Percentiles rank a stretch among this genome's conserved stretches.
phyloP scores from a whole-genome alignment of 257 asterid genomes.

The Solanum pennellii region DNA sequence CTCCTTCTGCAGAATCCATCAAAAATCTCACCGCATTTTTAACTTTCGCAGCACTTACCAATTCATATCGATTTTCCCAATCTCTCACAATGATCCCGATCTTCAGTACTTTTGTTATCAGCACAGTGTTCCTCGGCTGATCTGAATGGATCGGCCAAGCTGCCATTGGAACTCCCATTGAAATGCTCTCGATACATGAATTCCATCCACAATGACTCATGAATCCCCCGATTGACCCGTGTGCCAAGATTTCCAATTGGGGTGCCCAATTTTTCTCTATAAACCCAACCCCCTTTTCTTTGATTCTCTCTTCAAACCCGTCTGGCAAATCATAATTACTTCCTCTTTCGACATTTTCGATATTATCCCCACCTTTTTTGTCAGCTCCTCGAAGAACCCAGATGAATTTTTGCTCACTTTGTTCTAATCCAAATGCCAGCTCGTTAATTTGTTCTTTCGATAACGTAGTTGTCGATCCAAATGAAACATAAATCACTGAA shows the following conservation, averaged over 20 bases:
- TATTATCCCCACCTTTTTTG: not conserved
- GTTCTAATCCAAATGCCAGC: not conserved
- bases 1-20: not conserved
- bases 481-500: slow-evolving; percentile 1
- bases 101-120: not conserved
- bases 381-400: not conserved
- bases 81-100: not conserved
- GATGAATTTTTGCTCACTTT: not conserved
- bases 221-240: not conserved
- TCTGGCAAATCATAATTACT: not conserved
- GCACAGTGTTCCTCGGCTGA: not conserved
- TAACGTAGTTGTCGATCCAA: not conserved
- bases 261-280: not conserved
- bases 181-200: not conserved
- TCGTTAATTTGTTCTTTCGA: not conserved
- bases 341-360: not conserved
- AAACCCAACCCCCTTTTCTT: not conserved
- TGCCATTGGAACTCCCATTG: not conserved
- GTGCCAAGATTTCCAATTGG: not conserved
- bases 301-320: not conserved
- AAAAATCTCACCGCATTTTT: not conserved
- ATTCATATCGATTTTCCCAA: not conserved
- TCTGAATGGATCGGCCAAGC: not conserved
- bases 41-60: not conserved
- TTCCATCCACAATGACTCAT: not conserved